Evolutionary conservation across 179 eudicot species (phyloP), one percentile per base, ranked within the genome.

Genomic region (Beta macrorhiza): DNA sequence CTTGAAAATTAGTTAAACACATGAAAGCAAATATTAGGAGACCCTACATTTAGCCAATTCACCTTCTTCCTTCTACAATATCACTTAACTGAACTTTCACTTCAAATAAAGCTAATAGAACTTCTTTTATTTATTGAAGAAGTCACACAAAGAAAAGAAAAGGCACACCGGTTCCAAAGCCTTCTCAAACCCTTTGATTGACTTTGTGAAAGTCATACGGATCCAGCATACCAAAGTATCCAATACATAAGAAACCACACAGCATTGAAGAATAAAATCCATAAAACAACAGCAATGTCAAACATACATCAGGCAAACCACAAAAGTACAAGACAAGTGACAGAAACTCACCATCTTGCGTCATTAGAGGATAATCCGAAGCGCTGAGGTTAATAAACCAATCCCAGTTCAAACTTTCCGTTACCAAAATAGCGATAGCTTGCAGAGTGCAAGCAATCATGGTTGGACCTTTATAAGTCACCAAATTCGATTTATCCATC

Each of bases 321-420:
- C 56, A 65, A 4, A 5, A 25, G 10, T 59, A 59, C 63, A 32
- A 75, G 79, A 75, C 52, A 78, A 56, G 42, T 52, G 19, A 15
- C 42, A 8, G 52, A 14, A 65, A 74, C 91, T 85, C 32, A 92
- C 97, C 97, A 87, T 93, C 97, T 86, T 92, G 97, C 13, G 93
- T 89, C 81, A 93, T 85, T 32, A 93, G 89, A 64, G 97, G 97
- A 87, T 93, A 93, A 88, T 93, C 97, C 0, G 97, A 92, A 55
- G 97, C 96, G 68, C 96, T 92, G 74, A 92, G 94, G 80, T 92
- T 92, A 49, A 92, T 90, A 79, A 92, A 92, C 94, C 97, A 92
- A 74, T 92, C 95, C 96, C 96, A 92, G 29, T 86, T 70, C 78
- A 72, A 80, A 75, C 90, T 87, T 83, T 89, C 90, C 85, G 78